These are phyloP conservation scores for Daldinia sp. DNA, from an alignment of 2,329 filamentous ascomycete species.

Conservation along the genomic window DNA sequence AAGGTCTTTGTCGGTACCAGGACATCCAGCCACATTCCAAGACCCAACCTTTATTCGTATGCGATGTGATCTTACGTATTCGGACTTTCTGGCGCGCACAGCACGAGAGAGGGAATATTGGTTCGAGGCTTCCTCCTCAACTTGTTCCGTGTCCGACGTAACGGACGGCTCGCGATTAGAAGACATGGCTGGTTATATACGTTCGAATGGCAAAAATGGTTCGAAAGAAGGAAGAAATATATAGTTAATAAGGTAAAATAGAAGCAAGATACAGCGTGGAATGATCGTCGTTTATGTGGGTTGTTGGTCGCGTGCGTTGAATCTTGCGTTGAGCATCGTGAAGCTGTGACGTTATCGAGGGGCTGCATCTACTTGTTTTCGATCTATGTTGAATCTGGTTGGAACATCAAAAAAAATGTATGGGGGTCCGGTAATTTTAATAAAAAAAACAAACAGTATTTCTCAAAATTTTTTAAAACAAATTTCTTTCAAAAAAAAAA, in stretches of 20 bases:
- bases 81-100: slow-evolving; percentile 75
- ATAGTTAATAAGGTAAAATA: background rate
- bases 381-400: too few species aligned
- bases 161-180: slow-evolving; percentile 43
- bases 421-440: background rate
- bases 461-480: too few species aligned
- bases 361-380: too few species aligned
- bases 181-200: slow-evolving; percentile 38
- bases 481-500: too few species aligned
- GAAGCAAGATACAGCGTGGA: background rate
- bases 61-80: slow-evolving; percentile 78
- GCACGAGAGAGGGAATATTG: slow-evolving; percentile 69
- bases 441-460: too few species aligned
- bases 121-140: slow-evolving; percentile 55
- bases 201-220: background rate
- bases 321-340: slow-evolving; percentile 25
- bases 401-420: slow-evolving; percentile 15
- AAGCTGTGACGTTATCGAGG: slow-evolving; percentile 35
- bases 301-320: slow-evolving; percentile 30
- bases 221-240: background rate
- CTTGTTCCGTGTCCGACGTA: slow-evolving; percentile 53
- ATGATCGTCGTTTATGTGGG: slow-evolving; percentile 25
- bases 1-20: slow-evolving; percentile 87
- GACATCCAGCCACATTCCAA: slow-evolving; percentile 91
- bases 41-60: slow-evolving; percentile 89